Percentiles rank a stretch among this genome's conserved stretches.
Conservation (phyloP, 2,329 filamentous ascomycete species). For the Aspergillus sp. region DNA sequence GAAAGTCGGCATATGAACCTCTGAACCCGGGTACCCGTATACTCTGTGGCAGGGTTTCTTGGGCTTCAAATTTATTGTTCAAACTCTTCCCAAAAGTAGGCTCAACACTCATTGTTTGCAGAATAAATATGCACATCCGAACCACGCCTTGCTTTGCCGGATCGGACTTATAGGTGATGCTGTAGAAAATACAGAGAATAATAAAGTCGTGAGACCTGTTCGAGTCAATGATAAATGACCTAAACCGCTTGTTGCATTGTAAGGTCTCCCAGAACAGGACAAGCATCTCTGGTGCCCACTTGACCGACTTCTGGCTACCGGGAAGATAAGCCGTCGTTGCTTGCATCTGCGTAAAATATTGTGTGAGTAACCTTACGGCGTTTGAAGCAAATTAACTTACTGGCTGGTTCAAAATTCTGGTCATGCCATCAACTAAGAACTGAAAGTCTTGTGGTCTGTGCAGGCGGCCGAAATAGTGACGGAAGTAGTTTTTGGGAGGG, state of each 20-base stretch:
- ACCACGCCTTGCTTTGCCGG: constrained; percentile 86
- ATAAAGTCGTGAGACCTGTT: constrained; percentile 91
- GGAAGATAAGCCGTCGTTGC: constrained; percentile 86
- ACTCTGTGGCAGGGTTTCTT: constrained; percentile 78
- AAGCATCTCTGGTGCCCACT: constrained; percentile 91
- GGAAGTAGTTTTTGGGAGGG: constrained; percentile 84
- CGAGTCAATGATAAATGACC: constrained; percentile 95
- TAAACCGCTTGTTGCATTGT: constrained; percentile 96
- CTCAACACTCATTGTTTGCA: constrained; percentile 94
- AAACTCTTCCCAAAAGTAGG: constrained; percentile 85
- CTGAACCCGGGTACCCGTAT: constrained; percentile 82
- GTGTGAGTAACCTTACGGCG: constrained; percentile 10
- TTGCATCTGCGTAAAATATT: constrained; percentile 58
- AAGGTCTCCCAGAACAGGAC: constrained; percentile 97
- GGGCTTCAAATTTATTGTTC: constrained; percentile 83
- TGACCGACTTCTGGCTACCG: constrained; percentile 73
- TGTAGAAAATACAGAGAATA: constrained; percentile 86
- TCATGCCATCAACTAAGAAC: constrained; percentile 94
- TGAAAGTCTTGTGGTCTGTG: constrained; percentile 97
- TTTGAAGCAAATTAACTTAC: constrained; percentile 32
- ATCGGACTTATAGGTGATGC: constrained; percentile 83
- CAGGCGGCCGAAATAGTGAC: constrained; percentile 84
- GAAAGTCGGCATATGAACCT: constrained; percentile 89
- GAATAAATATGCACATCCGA: constrained; percentile 93
- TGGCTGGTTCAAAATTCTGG: constrained; percentile 85